phyloP scores from a whole-genome alignment of 78 protist species.

The Monosiga brevicollis region DNA sequence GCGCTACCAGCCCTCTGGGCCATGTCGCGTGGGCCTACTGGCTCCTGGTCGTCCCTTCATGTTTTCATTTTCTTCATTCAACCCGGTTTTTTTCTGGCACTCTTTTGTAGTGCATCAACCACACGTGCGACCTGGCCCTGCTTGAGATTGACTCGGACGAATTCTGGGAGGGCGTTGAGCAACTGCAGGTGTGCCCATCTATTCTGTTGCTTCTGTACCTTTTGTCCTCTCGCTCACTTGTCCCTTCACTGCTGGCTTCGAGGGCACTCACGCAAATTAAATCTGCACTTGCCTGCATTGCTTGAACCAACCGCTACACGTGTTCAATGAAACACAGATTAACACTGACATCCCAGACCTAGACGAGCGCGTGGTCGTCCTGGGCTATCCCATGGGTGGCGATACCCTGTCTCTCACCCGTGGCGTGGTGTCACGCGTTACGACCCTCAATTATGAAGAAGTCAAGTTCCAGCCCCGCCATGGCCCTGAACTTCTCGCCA shows the following conservation, averaged over 20 bases:
- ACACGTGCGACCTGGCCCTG: not conserved
- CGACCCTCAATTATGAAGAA: not conserved
- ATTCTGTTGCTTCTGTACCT: too few relatives aligned
- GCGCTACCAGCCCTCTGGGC: not conserved
- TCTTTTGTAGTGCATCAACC: not conserved
- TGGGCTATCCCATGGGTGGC: not conserved
- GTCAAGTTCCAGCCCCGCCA: not conserved
- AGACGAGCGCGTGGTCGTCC: not conserved
- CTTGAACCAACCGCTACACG: too few relatives aligned
- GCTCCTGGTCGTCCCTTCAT: not conserved
- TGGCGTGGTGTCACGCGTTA: not conserved
- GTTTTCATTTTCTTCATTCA: too few relatives aligned
- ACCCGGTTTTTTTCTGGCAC: not conserved
- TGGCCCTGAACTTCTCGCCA: not conserved
- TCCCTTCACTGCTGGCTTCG: too few relatives aligned
- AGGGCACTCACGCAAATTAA: too few relatives aligned
- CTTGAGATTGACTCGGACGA: not conserved
- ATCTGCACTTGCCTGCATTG: too few relatives aligned
- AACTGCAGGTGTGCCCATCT: too few relatives aligned
- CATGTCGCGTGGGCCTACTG: not conserved
- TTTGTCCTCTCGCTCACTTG: too few relatives aligned
- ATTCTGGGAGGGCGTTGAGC: not conserved
- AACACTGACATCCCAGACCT: not conserved
- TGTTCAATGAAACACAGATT: too few relatives aligned
- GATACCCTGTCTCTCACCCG: not conserved